Conservation (phyloP, 768 basidiomycete species). For the Coprinopsis cinerea region DNA sequence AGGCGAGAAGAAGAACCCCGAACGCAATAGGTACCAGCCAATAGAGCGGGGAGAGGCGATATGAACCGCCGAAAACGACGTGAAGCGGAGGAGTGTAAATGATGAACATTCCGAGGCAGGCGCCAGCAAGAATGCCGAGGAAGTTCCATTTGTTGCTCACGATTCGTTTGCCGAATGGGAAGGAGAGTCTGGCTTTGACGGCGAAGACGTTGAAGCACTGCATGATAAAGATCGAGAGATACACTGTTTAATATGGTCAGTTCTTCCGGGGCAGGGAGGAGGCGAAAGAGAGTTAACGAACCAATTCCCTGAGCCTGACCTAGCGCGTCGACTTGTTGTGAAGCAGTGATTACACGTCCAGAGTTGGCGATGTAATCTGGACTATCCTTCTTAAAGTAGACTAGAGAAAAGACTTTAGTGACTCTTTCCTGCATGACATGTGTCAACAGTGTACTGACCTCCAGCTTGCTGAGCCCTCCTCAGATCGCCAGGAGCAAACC, state of each 20-base stretch:
- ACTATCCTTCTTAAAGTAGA: slow-evolving; percentile 41
- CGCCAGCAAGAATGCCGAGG: slow-evolving; percentile 53
- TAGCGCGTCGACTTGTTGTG: slow-evolving; percentile 51
- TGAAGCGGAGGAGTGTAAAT: slow-evolving; percentile 66
- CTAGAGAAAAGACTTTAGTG: slow-evolving; percentile 20
- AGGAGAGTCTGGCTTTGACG: slow-evolving; percentile 56
- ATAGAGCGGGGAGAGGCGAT: slow-evolving; percentile 54
- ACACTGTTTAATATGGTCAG: no score
- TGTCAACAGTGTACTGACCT: slow-evolving; percentile 20
- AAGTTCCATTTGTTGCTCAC: slow-evolving; percentile 63
- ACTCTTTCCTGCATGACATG: background rate
- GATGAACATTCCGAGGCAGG: slow-evolving; percentile 60
- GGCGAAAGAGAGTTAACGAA: no score
- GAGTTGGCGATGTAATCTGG: slow-evolving; percentile 51
- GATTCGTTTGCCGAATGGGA: slow-evolving; percentile 55
- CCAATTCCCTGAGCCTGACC: slow-evolving; percentile 59
- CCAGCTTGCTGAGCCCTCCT: slow-evolving; percentile 39
- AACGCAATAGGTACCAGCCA: slow-evolving; percentile 64
- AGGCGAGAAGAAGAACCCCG: slow-evolving; percentile 47
- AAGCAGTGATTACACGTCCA: slow-evolving; percentile 39
- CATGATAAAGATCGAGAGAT: slow-evolving; percentile 60
- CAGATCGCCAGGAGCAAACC: slow-evolving; percentile 57
- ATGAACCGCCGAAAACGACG: slow-evolving; percentile 60
- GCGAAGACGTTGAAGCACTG: slow-evolving; percentile 72
- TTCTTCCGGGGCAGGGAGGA: no score